These are phyloP conservation scores for Neurospora pannonica DNA, from an alignment of 495 filamentous ascomycete genomes.

Conservation along the genomic window DNA sequence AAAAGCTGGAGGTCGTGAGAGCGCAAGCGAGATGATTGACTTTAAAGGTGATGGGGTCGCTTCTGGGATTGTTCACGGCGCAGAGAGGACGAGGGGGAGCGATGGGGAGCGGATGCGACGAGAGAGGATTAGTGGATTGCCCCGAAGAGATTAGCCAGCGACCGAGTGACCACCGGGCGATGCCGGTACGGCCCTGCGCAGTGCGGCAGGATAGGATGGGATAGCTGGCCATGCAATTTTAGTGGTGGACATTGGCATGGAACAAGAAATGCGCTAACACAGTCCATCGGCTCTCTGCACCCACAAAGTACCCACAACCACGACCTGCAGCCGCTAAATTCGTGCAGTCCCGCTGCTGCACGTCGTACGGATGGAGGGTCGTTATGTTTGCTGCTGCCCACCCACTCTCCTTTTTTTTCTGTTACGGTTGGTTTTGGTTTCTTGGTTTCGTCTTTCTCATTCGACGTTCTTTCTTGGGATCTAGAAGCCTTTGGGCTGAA, in stretches of 20 bases:
- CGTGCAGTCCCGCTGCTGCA: conserved; percentile 17
- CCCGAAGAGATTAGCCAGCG: conserved; percentile 30
- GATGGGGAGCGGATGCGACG: conserved; percentile 18
- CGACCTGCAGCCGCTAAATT: conserved; percentile 9
- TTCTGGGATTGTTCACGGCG: conserved; percentile 28
- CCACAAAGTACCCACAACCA: conserved; percentile 7
- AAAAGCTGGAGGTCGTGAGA: conserved; percentile 30
- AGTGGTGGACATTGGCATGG: not conserved
- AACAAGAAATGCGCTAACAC: conserved; percentile 11
- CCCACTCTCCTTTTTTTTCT: conserved; percentile 1
- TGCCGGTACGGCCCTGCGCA: not conserved
- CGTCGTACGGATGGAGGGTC: not conserved
- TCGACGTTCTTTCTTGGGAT: not conserved
- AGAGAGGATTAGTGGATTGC: conserved; percentile 23
- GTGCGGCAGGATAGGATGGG: conserved; percentile 5
- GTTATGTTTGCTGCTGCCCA: conserved; percentile 2
- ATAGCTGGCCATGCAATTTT: conserved; percentile 5
- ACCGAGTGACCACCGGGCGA: conserved; percentile 6
- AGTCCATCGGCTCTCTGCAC: conserved; percentile 9
- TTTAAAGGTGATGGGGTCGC: conserved; percentile 29
- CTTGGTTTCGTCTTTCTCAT: not conserved
- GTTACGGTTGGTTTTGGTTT: not conserved
- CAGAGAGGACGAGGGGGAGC: conserved; percentile 20
- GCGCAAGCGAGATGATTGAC: conserved; percentile 43
- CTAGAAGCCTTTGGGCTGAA: not conserved